A percentile compares a stretch with the other conserved stretches of the same genome.
These are phyloP conservation scores for Chlamydomonas reinhardtii DNA, from an alignment of 163 green algal species.

Conservation along the genomic window DNA sequence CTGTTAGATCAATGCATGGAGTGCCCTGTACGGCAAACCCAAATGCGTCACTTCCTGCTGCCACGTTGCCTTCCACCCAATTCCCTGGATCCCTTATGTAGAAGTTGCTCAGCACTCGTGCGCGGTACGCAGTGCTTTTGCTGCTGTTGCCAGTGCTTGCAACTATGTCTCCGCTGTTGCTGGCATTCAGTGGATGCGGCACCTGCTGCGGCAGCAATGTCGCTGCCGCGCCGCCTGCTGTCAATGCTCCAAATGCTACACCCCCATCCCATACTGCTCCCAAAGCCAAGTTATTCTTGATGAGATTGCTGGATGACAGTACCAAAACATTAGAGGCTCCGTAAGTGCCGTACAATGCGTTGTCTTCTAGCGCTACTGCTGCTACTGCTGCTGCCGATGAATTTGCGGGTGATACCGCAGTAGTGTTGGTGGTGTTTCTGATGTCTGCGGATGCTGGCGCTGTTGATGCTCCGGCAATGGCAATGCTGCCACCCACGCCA, in stretches of 20 bases:
- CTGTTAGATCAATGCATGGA: conserved; percentile 36
- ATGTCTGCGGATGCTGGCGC: too few relatives aligned
- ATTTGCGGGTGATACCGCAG: neutral
- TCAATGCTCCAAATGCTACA: too few relatives aligned
- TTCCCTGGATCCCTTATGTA: neutral
- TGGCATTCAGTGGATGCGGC: too few relatives aligned
- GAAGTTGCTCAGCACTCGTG: neutral
- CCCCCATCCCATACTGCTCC: conserved; percentile 49
- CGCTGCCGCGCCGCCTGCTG: too few relatives aligned
- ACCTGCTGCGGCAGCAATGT: too few relatives aligned
- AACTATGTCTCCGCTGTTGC: too few relatives aligned
- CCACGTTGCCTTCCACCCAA: conserved; percentile 48
- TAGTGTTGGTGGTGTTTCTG: too few relatives aligned
- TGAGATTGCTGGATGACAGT: conserved; percentile 9
- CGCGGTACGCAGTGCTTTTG: too few relatives aligned
- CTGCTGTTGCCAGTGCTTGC: too few relatives aligned
- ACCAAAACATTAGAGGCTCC: conserved; percentile 54
- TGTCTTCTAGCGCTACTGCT: conserved; percentile 17
- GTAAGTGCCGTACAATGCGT: conserved; percentile 59
- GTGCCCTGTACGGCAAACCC: conserved; percentile 20
- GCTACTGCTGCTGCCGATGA: neutral
- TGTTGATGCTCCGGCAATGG: neutral
- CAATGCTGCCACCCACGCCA: conserved; percentile 5
- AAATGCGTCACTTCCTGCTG: conserved; percentile 51
- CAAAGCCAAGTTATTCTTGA: conserved; percentile 61